phyloP scores from a whole-genome alignment of 2,329 filamentous ascomycete species.

The Lomentospora prolificans region DNA sequence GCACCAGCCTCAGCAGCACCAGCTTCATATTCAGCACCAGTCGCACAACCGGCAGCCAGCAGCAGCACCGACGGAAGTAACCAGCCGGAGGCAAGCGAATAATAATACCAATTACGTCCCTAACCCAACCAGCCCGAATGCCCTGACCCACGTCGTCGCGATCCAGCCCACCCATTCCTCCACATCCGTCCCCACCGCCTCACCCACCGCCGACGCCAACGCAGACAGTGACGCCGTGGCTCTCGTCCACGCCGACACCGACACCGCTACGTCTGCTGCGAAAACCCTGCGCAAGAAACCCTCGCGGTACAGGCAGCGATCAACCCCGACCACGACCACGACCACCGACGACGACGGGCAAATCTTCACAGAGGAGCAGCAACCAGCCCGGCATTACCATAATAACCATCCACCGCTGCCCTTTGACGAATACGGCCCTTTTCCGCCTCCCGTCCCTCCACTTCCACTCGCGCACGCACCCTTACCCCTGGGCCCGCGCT shows the following conservation, averaged over 20 bases:
- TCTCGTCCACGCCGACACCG: background rate
- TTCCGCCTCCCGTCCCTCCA: conserved; percentile 4
- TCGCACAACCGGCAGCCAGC: background rate
- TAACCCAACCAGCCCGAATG: too few relatives aligned
- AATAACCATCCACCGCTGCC: too few relatives aligned
- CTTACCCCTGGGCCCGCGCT: background rate
- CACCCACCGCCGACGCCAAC: background rate
- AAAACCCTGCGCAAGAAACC: background rate
- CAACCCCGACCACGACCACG: background rate
- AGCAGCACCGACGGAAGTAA: conserved; percentile 3
- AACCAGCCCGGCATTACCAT: background rate
- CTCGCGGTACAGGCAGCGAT: conserved; percentile 4
- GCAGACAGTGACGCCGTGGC: background rate
- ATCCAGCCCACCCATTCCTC: background rate
- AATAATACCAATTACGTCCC: too few relatives aligned
- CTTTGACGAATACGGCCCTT: background rate
- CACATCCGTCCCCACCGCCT: too few relatives aligned
- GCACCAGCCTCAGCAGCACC: background rate
- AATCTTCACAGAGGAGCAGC: background rate
- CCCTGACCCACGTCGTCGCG: too few relatives aligned
- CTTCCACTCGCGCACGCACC: background rate
- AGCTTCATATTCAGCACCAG: background rate
- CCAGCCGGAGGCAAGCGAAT: too few relatives aligned
- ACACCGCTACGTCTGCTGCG: background rate
- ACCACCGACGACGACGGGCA: background rate